Conservation (phyloP, 345 rosid genomes). For the Lenwebbia sp. region DNA sequence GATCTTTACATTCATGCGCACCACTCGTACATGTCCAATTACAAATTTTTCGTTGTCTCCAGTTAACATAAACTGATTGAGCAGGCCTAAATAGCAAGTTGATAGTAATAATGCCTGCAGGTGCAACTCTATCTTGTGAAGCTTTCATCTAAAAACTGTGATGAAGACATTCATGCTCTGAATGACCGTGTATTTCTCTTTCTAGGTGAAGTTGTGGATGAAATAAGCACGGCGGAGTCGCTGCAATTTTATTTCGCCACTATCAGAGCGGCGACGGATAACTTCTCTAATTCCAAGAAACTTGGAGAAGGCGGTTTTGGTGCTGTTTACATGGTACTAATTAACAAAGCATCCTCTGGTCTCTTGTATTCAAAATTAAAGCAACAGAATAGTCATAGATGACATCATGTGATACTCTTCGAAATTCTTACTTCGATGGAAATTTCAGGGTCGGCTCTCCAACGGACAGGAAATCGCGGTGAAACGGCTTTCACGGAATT, state of each 20-base stretch:
- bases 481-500: slow-evolving; percentile 19
- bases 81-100: background rate
- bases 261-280: slow-evolving; percentile 2
- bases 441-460: slow-evolving; percentile 7
- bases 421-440: background rate
- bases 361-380: background rate
- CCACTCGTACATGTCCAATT: background rate
- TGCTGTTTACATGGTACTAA: slow-evolving; percentile 12
- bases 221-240: slow-evolving; percentile 1
- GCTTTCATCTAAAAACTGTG: background rate
- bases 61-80: background rate
- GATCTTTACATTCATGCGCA: background rate
- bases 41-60: background rate
- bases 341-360: background rate
- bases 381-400: background rate
- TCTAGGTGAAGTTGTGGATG: background rate
- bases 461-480: slow-evolving; percentile 18
- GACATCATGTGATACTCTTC: background rate
- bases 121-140: background rate
- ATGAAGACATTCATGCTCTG: background rate
- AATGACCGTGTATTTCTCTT: background rate
- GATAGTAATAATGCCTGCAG: background rate
- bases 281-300: slow-evolving; percentile 15
- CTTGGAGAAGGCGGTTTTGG: slow-evolving; percentile 21
- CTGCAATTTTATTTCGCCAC: slow-evolving; percentile 8